Evolutionary conservation across 78 protist genomes (phyloP), one percentile per base, ranked within the genome.

Genomic region (Dictyostelium capitatum): DNA sequence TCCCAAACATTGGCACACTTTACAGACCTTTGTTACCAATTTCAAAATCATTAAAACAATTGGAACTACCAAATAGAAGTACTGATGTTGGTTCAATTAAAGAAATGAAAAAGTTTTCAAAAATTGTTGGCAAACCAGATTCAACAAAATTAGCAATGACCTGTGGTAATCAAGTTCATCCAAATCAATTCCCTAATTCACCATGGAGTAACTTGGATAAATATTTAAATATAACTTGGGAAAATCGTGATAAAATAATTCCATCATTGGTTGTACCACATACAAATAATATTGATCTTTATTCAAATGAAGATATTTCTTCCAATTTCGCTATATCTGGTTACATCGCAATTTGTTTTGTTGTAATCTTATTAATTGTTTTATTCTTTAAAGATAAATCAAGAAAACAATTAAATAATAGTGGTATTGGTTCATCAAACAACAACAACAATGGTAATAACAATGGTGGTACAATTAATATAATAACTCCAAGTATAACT

Each of bases 191-290:
- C 15, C 79, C 79, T n/a, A 73, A 83, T 3, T 20, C 59, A 30
- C 57, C 57, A 54, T 85, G 92, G 92, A n/a, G 28, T 1, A 46
- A 75, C 6, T n/a, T 20, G 0, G 59, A 75, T 12, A 87, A 87
- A 54, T 87, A 87, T 50, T 23, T 47, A 7, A 75, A 87, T 50
- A 56, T 87, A 28, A 25, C 80, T 1, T 87, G 93, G 93, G 41
- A 46, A 8, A n/a, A 87, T 8, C 69, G 93, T 41, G 41, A 47
- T 28, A 53, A 17, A 25, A 53, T 87, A 0, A 20, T 80, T 8
- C 87, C 87, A 30, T 25, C 77, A 11, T 28, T 77, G 14, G 19
- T 54, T n/a, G 30, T 65, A n/a, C 93, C 62, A 47, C 8, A 7
- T 47, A 50, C 59, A n/a, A 48, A 28, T n/a, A 25, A 12, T 23